Base-by-base conservation (phyloP, 139 green algal genomes). In the Tetradesmus obliquus region DNA sequence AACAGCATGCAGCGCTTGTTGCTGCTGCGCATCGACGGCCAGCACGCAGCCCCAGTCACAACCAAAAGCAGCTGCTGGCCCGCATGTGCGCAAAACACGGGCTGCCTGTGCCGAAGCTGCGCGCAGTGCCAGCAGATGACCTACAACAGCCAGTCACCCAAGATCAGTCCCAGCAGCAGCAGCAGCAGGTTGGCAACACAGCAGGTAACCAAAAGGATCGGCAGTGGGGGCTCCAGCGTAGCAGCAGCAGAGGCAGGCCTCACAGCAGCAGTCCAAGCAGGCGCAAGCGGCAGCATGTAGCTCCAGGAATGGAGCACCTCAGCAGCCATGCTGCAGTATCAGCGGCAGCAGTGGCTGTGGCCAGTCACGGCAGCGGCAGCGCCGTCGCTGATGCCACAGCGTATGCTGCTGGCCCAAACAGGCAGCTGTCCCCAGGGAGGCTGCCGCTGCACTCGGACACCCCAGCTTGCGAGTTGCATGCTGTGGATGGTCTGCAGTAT, bases 41-140 rank as follows among this genome's bases (percentile, higher is more conserved):
- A 86, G 53, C 81, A 86, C 53, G 32, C 81, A 60, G 54, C 53
- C 53, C 1, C 24, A 17, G 22, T 10, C 2, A 86, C 9, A 86
- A 54, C 53, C 81, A 57, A 10, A 9, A 86, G 32, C 24, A 69
- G 72, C 72, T 91, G 74, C 53, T 91, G 74, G 87, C 87, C 5
- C 87, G 55, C 13, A 24, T 91, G 54, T 91, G 87, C 32, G 74
- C 74, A 54, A 84, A 76, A 32, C 87, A 91, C 55, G 15, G 54
- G 12, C 87, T 91, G 55, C 74, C 87, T 45, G 22, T 91, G 20
- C 87, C 87, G 10, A 32, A 24, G 53, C 53, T 51, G 53, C 81
- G 54, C 32, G 12, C n/a, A 24, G 51, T 86, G 81, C 81, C 81
- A 60, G 81, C 15, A 69, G 81, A 15, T 20, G 51, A 86, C 12